Evolutionary conservation across 192 early-diverging fungal genomes (phyloP).

Genomic region (Coemansia umbellata): DNA sequence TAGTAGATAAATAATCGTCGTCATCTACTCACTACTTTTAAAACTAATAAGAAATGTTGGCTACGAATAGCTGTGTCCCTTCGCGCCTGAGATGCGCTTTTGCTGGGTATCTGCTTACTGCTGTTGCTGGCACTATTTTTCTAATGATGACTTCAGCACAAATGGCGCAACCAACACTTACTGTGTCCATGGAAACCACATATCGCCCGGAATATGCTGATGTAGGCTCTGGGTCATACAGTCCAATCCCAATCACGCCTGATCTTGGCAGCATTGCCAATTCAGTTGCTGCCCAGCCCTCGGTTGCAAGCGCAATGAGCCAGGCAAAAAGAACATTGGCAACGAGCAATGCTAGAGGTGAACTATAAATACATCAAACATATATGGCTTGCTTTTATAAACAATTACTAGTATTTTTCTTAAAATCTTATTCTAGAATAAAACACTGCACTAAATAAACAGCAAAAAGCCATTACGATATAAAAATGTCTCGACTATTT

Average conservation of each 20-base stretch:
- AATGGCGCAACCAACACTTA: constrained; percentile 4
- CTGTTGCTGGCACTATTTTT: no score
- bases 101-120: no score
- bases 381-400: background rate
- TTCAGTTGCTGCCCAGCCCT: constrained; percentile 35
- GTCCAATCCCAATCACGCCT: constrained; percentile 38
- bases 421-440: background rate
- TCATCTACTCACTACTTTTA: no score
- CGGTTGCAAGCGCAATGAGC: constrained; percentile 28
- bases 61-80: background rate
- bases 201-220: constrained; percentile 27
- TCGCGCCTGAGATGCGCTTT: no score
- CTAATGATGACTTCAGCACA: background rate
- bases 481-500: background rate
- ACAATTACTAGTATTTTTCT: constrained; percentile 3
- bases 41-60: background rate
- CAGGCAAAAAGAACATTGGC: constrained; percentile 15
- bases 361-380: constrained; percentile 16
- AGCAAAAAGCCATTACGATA: background rate
- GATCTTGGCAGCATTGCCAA: constrained; percentile 30
- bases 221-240: constrained; percentile 16
- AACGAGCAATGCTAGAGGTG: constrained; percentile 6
- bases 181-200: constrained; percentile 28
- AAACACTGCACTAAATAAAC: no score
- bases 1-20: no score